phyloP scores from a whole-genome alignment of 2,329 filamentous ascomycete species.

The Ceratocystiopsis minuta region DNA sequence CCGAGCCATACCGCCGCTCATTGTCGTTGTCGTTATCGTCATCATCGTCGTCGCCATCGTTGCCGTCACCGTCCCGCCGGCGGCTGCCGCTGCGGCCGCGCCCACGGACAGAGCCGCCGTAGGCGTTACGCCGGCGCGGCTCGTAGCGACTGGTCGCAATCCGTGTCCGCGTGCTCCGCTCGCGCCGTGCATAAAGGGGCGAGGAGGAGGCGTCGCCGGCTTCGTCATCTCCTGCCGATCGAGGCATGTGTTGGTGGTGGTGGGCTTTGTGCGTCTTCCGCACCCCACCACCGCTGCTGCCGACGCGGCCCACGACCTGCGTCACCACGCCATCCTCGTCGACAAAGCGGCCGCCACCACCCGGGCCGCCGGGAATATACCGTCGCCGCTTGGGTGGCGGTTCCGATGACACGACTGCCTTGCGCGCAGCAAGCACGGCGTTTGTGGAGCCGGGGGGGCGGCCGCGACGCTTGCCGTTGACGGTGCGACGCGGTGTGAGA shows the following conservation, averaged over 20 bases:
- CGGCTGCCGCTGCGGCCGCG: too few species aligned
- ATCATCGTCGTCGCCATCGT: too few species aligned
- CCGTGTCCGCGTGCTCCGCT: conserved; percentile 38
- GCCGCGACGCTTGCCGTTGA: conserved; percentile 27
- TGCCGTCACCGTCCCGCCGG: too few species aligned
- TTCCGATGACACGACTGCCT: conserved; percentile 27
- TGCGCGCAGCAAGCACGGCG: conserved; percentile 18
- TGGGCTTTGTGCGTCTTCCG: conserved; percentile 22
- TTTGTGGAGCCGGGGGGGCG: conserved; percentile 20
- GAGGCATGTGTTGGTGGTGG: background rate
- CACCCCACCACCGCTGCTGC: conserved; percentile 32
- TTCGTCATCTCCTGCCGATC: too few species aligned
- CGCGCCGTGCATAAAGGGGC: conserved; percentile 32
- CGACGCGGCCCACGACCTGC: conserved; percentile 17
- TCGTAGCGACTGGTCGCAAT: conserved; percentile 31
- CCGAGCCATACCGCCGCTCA: conserved; percentile 51
- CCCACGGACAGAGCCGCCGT: too few species aligned
- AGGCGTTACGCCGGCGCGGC: conserved; percentile 10
- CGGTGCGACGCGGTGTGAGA: conserved; percentile 22
- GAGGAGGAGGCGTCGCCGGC: conserved; percentile 19
- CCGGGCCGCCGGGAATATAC: conserved; percentile 75
- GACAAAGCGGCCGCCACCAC: conserved; percentile 69
- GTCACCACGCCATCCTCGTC: conserved; percentile 43
- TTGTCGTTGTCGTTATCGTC: conserved; percentile 29
- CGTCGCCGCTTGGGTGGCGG: conserved; percentile 52